Percentiles rank a stretch among this genome's conserved stretches.
These are phyloP conservation scores for Truncatella angustata DNA, from an alignment of 2,329 filamentous ascomycete genomes.

Conservation along the genomic window DNA sequence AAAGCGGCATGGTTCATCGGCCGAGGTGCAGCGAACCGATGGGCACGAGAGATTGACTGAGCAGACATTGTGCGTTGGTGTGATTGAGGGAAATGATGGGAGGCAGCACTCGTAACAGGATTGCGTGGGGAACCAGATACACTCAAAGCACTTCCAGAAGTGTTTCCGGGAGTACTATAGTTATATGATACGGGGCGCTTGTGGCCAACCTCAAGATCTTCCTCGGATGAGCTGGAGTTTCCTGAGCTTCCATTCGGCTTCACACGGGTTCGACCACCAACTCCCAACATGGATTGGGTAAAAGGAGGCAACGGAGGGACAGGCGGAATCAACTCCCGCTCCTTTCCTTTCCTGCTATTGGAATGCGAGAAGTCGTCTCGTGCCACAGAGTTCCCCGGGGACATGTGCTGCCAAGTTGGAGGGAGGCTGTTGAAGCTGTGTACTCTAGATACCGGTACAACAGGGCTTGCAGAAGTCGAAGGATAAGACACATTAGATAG, in stretches of 20 bases:
- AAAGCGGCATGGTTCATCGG: constrained; percentile 17
- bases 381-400: constrained; percentile 13
- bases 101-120: no score
- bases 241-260: constrained; percentile 16
- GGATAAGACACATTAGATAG: constrained; percentile 48
- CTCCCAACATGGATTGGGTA: constrained; percentile 14
- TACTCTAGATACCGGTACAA: constrained; percentile 37
- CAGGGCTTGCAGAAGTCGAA: constrained; percentile 36
- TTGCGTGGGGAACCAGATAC: no score
- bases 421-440: constrained; percentile 43
- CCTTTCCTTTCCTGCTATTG: constrained; percentile 24
- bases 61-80: constrained; percentile 18
- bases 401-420: constrained; percentile 20
- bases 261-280: no score
- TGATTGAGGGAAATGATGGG: no score
- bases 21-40: constrained; percentile 24
- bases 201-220: constrained; percentile 17
- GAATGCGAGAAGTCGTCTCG: constrained; percentile 17
- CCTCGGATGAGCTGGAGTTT: constrained; percentile 19
- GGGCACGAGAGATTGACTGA: constrained; percentile 19
- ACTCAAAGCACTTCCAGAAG: no score
- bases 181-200: constrained; percentile 12
- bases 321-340: constrained; percentile 17
- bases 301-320: constrained; percentile 14
- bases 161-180: constrained; percentile 3